Percentiles rank a stretch among this genome's conserved stretches.
Evolutionary conservation across 306 rosid species (phyloP).

Genomic region (Pyrus betulifolia): DNA sequence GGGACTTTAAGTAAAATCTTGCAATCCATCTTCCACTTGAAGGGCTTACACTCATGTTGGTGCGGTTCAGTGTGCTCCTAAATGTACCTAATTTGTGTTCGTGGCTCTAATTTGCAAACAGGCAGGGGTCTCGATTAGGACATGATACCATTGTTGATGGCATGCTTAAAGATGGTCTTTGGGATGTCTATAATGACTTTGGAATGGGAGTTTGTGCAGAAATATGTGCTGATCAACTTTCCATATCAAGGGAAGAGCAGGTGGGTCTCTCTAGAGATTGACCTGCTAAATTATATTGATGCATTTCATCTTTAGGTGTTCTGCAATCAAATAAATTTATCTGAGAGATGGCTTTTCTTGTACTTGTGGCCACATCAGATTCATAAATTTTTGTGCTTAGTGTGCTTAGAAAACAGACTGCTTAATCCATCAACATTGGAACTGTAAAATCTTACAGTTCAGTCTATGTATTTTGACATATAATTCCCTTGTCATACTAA

Average conservation of each 20-base stretch:
- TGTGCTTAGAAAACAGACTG: not conserved
- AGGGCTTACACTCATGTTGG: not conserved
- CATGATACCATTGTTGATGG: slow-evolving; percentile 81
- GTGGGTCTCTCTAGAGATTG: slow-evolving; percentile 27
- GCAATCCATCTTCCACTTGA: too few species aligned
- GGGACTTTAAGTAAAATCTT: not conserved
- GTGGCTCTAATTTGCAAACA: slow-evolving; percentile 26
- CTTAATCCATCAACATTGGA: not conserved
- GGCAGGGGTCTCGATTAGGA: slow-evolving; percentile 85
- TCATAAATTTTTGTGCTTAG: not conserved
- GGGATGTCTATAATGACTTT: slow-evolving; percentile 91
- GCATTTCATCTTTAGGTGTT: not conserved
- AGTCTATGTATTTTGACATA: not conserved
- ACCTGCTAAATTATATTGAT: not conserved
- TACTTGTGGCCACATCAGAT: not conserved
- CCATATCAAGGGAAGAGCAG: slow-evolving; percentile 79
- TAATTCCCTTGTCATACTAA: not conserved
- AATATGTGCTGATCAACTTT: slow-evolving; percentile 63
- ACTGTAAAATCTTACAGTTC: too few species aligned
- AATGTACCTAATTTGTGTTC: not conserved
- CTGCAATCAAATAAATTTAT: not conserved
- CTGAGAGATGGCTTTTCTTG: not conserved
- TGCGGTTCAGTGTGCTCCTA: not conserved
- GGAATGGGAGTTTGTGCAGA: slow-evolving; percentile 91
- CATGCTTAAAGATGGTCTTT: slow-evolving; percentile 89